Evolutionary conservation across 371 early-diverging fungal species (phyloP).

Genomic region (Mucor ambiguus): DNA sequence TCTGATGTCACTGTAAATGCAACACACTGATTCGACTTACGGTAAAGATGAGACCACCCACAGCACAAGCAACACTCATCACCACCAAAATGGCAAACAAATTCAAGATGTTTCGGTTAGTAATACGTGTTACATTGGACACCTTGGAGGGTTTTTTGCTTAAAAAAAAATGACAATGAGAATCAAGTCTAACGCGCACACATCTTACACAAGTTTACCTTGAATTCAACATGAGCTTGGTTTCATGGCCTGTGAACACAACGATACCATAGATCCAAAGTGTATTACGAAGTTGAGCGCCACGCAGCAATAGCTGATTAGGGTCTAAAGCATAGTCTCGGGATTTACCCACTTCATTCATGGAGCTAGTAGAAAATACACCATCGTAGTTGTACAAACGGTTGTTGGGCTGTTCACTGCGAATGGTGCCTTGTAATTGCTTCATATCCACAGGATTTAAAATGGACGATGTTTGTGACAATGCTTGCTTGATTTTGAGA

Average conservation of each 20-base stretch:
- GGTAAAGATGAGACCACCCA: constrained; percentile 68
- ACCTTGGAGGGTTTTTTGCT: constrained; percentile 56
- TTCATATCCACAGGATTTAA: constrained; percentile 57
- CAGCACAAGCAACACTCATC: constrained; percentile 85
- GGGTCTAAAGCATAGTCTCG: constrained; percentile 77
- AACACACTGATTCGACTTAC: constrained; percentile 26
- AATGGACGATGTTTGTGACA: constrained; percentile 66
- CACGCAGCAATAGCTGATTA: constrained; percentile 79
- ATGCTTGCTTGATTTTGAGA: constrained; percentile 83
- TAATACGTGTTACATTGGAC: constrained; percentile 80
- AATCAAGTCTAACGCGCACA: neutral
- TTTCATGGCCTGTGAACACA: constrained; percentile 90
- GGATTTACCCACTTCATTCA: constrained; percentile 58
- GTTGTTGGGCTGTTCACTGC: constrained; percentile 80
- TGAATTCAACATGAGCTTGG: constrained; percentile 88
- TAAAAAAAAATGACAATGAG: constrained; percentile 6
- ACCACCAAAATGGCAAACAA: constrained; percentile 84
- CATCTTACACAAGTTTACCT: constrained; percentile 36
- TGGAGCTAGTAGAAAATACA: constrained; percentile 53
- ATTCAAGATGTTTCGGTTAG: constrained; percentile 92
- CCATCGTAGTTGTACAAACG: constrained; percentile 86
- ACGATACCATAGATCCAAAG: constrained; percentile 86
- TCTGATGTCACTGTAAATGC: neutral
- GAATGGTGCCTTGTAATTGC: constrained; percentile 59
- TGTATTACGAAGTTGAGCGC: constrained; percentile 85